phyloP scores from a whole-genome alignment of 2,329 filamentous ascomycete genomes.

The Madurella mycetomatis region DNA sequence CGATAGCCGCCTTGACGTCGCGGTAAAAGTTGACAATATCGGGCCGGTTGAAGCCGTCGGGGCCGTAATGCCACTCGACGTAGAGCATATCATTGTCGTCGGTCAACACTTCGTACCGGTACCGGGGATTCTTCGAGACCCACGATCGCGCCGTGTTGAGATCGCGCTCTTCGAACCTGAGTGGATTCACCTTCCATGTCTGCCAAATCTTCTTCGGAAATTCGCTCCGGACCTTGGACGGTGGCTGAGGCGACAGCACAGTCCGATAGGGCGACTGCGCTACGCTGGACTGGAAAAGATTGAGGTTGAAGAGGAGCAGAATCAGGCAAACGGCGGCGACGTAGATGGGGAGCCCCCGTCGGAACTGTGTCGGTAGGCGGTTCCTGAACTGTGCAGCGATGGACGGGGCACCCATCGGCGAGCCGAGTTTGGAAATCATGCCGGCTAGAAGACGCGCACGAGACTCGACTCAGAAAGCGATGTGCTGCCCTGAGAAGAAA shows the following conservation, averaged over 20 bases:
- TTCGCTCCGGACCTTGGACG: conserved; percentile 19
- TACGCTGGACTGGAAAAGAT: conserved; percentile 32
- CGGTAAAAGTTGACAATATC: conserved; percentile 62
- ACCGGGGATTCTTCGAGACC: conserved; percentile 60
- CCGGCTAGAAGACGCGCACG: conserved; percentile 10
- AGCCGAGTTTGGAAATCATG: conserved; percentile 29
- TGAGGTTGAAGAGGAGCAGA: conserved; percentile 44
- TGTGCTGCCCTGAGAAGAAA: conserved; percentile 12
- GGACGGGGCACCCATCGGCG: conserved; percentile 36
- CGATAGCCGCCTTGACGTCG: conserved; percentile 57
- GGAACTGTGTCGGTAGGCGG: conserved; percentile 44
- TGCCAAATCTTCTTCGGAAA: conserved; percentile 73
- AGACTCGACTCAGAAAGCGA: conserved; percentile 6
- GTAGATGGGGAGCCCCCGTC: conserved; percentile 45
- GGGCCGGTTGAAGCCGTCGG: conserved; percentile 58
- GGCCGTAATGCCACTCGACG: conserved; percentile 64
- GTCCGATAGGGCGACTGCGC: conserved; percentile 13
- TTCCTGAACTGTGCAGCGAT: conserved; percentile 36
- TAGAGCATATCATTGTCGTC: conserved; percentile 64
- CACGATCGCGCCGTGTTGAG: conserved; percentile 58
- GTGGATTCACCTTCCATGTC: conserved; percentile 67
- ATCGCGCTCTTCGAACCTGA: conserved; percentile 62
- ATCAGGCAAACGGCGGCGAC: conserved; percentile 41
- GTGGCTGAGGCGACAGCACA: not conserved
- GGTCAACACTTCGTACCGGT: conserved; percentile 65